These are phyloP conservation scores for Globisporangium takayamanum DNA, from an alignment of 352 stramenopile genomes.

Conservation along the genomic window DNA sequence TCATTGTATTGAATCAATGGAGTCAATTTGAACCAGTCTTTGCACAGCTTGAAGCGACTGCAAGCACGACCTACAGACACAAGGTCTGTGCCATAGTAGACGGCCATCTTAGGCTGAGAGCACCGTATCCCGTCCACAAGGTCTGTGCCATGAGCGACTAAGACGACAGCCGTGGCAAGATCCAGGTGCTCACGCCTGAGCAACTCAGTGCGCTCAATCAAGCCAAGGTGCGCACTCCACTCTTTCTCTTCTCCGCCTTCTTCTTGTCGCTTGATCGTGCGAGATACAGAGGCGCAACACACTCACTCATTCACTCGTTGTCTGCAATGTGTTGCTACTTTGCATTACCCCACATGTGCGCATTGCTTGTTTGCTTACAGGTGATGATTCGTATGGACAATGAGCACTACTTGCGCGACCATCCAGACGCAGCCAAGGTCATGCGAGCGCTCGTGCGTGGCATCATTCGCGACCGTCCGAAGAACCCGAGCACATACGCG, in stretches of 20 bases:
- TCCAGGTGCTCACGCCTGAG: slow-evolving; percentile 55
- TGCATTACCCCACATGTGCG: slow-evolving; percentile 1
- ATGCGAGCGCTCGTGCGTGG: slow-evolving; percentile 50
- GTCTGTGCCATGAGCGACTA: slow-evolving; percentile 1
- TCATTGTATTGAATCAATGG: neutral
- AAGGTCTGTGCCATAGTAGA: slow-evolving; percentile 1
- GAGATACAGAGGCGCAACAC: neutral
- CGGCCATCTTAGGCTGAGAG: too few relatives aligned
- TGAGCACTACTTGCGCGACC: slow-evolving; percentile 64
- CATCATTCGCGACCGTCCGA: slow-evolving; percentile 47
- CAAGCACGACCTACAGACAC: neutral
- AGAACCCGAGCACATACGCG: slow-evolving; percentile 42
- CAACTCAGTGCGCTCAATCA: slow-evolving; percentile 63
- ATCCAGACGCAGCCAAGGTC: slow-evolving; percentile 49
- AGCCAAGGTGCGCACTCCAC: slow-evolving; percentile 33
- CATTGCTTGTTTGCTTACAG: slow-evolving; percentile 14
- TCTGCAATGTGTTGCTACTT: neutral
- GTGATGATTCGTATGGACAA: slow-evolving; percentile 79
- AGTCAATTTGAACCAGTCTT: neutral
- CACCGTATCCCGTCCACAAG: too few relatives aligned
- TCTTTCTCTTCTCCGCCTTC: neutral
- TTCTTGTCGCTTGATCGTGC: neutral
- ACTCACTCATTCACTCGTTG: neutral
- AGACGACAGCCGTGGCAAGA: slow-evolving; percentile 23
- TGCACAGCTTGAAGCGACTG: neutral